Evolutionary conservation across 768 basidiomycete genomes (phyloP), one percentile per base, ranked within the genome.

Genomic region (Hemileccinum impolitum): DNA sequence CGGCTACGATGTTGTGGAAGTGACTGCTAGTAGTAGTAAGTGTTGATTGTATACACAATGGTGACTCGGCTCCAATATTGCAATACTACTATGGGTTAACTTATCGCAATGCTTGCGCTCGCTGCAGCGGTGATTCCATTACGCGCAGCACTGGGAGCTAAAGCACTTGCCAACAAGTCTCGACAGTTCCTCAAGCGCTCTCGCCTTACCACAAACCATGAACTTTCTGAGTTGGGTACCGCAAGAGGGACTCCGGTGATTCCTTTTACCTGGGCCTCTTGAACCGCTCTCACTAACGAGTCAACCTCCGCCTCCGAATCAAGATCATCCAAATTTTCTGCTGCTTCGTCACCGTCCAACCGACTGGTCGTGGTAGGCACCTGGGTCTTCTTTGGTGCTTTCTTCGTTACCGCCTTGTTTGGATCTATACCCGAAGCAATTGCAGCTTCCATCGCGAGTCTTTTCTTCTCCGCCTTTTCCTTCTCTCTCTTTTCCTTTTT

Each of bases 251-350:
- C 70, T 5, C 78, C 83, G 36, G 85, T 72, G 21, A 82, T 55
- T 2, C 87, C 86, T 53, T 73, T 79, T 19, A 76, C 73, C 44
- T 73, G 74, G 1, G 85, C 81, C 2, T 65, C 63, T 42, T 78
- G 74, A 25, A 90, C 79, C 10, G 81, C 81, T 47, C 73, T 75
- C 25, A 86, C 76, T 21, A 93, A 73, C 13, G 81, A 78, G 44
- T 94, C 91, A 41, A 93, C 72, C 68, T 94, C 91, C 10, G 81
- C 84, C 58, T 93, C 90, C 4, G 90, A 92, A 63, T 93, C 90
- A 54, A 93, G 54, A 49, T 90, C 85, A 42, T 87, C 86, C 44
- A 86, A 67, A 53, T 90, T 85, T 63, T 90, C 87, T 36, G 75
- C 75, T 4, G 69, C 72, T 43, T 85, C 85, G 17, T 80, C 86